Evolutionary conservation across 768 basidiomycete genomes (phyloP).

Genomic region (Podaxis sp.): DNA sequence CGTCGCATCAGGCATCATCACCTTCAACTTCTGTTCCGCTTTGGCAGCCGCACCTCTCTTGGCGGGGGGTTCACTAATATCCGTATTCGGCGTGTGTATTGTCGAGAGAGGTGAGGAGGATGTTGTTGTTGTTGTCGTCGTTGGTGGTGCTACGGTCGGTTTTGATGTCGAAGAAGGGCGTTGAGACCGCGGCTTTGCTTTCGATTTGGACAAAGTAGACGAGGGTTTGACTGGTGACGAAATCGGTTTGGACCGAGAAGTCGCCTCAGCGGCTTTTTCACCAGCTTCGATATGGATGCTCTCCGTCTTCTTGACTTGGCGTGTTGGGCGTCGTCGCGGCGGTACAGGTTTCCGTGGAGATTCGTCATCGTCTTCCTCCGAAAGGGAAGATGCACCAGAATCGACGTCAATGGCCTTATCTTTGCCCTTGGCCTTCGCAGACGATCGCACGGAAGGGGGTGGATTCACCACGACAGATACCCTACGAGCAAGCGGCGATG

Average conservation of each 20-base stretch:
- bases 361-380: neutral
- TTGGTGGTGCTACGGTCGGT: conserved; percentile 1
- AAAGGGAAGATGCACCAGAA: neutral
- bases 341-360: no score
- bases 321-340: neutral
- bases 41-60: conserved; percentile 40
- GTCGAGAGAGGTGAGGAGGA: conserved; percentile 9
- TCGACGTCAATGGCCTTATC: neutral
- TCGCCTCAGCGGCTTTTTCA: neutral
- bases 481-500: neutral
- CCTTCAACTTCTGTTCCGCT: conserved; percentile 49
- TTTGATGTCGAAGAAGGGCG: neutral
- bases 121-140: neutral
- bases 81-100: neutral
- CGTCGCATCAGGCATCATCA: conserved; percentile 77
- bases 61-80: conserved; percentile 11
- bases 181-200: conserved; percentile 8
- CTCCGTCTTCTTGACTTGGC: conserved; percentile 15
- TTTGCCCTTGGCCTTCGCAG: neutral
- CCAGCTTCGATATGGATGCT: conserved; percentile 25
- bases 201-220: conserved; percentile 7
- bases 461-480: conserved; percentile 4
- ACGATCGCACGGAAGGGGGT: neutral
- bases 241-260: conserved; percentile 4
- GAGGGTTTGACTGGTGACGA: neutral